These are phyloP conservation scores for Exophiala spinifera DNA, from an alignment of 2,329 filamentous ascomycete species.

Conservation along the genomic window DNA sequence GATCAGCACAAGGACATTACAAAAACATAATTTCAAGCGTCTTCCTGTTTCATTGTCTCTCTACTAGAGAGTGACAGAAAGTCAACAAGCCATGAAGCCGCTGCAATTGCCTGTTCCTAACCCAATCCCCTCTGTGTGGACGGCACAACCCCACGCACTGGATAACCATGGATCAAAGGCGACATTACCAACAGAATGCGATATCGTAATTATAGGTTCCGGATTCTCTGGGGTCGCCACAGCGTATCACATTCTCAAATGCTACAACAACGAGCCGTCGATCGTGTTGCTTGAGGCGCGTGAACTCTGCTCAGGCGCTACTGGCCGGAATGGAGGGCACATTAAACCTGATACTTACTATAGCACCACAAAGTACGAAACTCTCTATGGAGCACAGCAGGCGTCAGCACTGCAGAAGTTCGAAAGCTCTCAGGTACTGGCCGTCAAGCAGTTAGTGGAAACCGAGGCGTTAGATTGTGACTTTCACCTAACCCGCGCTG, in stretches of 20 bases:
- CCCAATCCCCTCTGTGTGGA: constrained; percentile 3
- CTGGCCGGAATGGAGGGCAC: constrained; percentile 37
- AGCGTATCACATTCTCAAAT: constrained; percentile 41
- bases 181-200: constrained; percentile 38
- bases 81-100: too few relatives aligned
- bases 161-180: not conserved
- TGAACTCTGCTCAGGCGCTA: constrained; percentile 38
- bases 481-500: constrained; percentile 36
- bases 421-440: constrained; percentile 38
- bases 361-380: constrained; percentile 33
- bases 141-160: constrained; percentile 2
- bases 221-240: constrained; percentile 47
- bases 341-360: constrained; percentile 42
- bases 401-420: constrained; percentile 39
- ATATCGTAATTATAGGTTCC: constrained; percentile 48
- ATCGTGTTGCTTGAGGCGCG: constrained; percentile 41
- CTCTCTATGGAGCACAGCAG: constrained; percentile 35
- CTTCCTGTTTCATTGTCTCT: too few relatives aligned
- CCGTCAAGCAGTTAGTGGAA: constrained; percentile 37
- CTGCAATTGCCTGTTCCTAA: constrained; percentile 2
- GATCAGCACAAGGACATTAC: too few relatives aligned
- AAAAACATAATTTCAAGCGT: too few relatives aligned
- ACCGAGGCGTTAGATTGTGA: constrained; percentile 43
- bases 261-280: constrained; percentile 24
- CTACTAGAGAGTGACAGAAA: too few relatives aligned